Evolutionary conservation across 805 yeast genomes (phyloP), one percentile per base, ranked within the genome.

Genomic region (Candida chilensis): DNA sequence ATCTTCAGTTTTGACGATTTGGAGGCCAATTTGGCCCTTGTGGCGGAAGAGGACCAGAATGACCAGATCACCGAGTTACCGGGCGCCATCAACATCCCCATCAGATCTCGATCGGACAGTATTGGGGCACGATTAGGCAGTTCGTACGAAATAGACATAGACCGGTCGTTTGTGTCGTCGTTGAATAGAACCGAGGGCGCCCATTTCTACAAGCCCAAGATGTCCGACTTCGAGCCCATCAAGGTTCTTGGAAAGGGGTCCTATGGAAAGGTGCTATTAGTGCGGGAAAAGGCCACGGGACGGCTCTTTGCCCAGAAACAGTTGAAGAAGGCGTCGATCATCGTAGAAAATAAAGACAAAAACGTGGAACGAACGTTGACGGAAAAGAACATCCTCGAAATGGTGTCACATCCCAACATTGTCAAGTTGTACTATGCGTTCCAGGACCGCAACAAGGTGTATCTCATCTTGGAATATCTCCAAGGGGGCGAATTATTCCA

Each of bases 401-500:
- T 46, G 38, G 67, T 63, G 26, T 50, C 54, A 32, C 69, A 63
- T 36, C 64, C 59, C 17, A 63, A 63, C 37, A 62, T 63, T 18
- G 69, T 63, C 34, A 60, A 58, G 45, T 44, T 63, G 16, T 60
- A 48, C 38, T 63, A 60, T 33, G 68, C 69, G 11, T 58, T 63
- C 30, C 69, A 63, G 39, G 69, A 63, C 41, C 50, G 50, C 31
- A 53, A 63, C 45, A 60, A 57, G 39, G 60, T 61, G 22, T 63
- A 62, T 35, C 41, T 63, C 24, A 54, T 63, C n/a, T 42, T 63
- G 24, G 68, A 63, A 40, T 63, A 62, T 36, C 46, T 63, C 20
- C 62, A 60, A 20, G 69, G 69, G 5, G 69, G 69, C 3, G 69
- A 63, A 42, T 46, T 63, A 62, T 21, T 63, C 30, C 56, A 42